Conservation (phyloP, 2,329 filamentous ascomycete genomes). For the Bipolaris bicolor region DNA sequence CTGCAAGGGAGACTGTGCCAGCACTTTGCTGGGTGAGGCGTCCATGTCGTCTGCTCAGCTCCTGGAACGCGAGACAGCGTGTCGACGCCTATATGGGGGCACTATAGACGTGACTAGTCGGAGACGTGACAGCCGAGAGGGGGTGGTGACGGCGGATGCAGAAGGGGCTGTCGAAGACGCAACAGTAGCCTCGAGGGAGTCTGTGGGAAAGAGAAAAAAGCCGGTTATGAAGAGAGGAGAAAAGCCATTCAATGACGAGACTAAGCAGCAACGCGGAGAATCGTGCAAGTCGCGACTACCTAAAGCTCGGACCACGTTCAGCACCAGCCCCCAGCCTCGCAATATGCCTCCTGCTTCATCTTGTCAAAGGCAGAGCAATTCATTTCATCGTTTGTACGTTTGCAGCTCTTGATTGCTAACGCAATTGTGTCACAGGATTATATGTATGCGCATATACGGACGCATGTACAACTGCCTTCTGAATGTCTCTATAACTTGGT, state of each 20-base stretch:
- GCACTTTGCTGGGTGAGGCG: conserved; percentile 35
- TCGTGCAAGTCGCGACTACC: conserved; percentile 12
- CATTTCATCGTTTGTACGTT: no score
- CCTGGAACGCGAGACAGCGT: conserved; percentile 41
- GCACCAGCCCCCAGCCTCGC: not conserved
- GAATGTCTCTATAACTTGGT: no score
- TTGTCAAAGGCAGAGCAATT: no score
- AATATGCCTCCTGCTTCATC: no score
- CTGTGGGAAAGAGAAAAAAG: conserved; percentile 19
- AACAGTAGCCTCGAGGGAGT: conserved; percentile 21
- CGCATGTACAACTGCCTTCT: no score
- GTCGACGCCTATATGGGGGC: conserved; percentile 29
- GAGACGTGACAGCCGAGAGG: conserved; percentile 27
- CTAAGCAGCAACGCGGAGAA: conserved; percentile 22
- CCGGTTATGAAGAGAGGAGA: conserved; percentile 35
- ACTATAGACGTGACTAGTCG: conserved; percentile 35
- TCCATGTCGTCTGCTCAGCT: conserved; percentile 40
- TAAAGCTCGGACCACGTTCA: conserved; percentile 30
- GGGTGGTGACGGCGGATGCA: conserved; percentile 15
- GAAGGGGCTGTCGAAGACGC: conserved; percentile 23
- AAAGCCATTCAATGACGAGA: conserved; percentile 45
- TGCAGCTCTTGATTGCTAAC: no score
- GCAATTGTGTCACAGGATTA: no score
- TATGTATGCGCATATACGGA: no score
- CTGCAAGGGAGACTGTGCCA: conserved; percentile 37